A percentile compares a stretch with the other conserved stretches of the same genome.
Evolutionary conservation across 164 flowering plant species (phyloP).

Genomic region (Kingdonia uniflora): DNA sequence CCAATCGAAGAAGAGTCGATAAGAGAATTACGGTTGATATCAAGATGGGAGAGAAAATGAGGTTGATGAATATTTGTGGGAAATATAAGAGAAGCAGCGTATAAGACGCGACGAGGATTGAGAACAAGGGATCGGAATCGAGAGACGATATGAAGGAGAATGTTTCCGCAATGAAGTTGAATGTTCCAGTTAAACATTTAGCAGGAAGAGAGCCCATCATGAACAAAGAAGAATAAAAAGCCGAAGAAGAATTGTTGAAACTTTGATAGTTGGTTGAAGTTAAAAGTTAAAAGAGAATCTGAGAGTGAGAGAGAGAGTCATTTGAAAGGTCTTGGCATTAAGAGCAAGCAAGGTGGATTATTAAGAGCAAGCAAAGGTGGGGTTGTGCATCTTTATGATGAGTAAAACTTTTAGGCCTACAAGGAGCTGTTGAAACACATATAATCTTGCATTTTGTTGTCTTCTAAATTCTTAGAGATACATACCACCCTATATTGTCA

Average conservation of each 20-base stretch:
- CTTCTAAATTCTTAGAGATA: too few relatives aligned
- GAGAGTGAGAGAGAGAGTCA: conserved; percentile 2
- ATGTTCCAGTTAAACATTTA: background rate
- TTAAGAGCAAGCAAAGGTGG: too few relatives aligned
- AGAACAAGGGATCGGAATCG: conserved; percentile 43
- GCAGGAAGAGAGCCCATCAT: background rate
- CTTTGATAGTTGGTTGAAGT: background rate
- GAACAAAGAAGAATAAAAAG: background rate
- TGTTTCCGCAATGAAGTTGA: conserved; percentile 3
- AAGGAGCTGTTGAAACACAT: too few relatives aligned
- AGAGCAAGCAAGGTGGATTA: background rate
- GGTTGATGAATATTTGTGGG: conserved; percentile 27
- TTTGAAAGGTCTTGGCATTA: background rate
- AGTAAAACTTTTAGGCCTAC: too few relatives aligned
- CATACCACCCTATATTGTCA: too few relatives aligned
- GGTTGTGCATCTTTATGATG: too few relatives aligned
- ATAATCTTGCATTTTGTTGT: too few relatives aligned
- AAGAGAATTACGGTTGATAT: conserved; percentile 37
- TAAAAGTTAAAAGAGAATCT: background rate
- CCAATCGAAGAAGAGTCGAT: conserved; percentile 43
- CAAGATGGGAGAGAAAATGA: conserved; percentile 44
- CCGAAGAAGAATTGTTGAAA: background rate
- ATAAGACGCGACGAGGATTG: conserved; percentile 42
- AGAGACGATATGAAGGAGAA: conserved; percentile 13
- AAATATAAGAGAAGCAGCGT: conserved; percentile 46